Evolutionary conservation across 208 protist species (phyloP).

Genomic region (Leishmania major): DNA sequence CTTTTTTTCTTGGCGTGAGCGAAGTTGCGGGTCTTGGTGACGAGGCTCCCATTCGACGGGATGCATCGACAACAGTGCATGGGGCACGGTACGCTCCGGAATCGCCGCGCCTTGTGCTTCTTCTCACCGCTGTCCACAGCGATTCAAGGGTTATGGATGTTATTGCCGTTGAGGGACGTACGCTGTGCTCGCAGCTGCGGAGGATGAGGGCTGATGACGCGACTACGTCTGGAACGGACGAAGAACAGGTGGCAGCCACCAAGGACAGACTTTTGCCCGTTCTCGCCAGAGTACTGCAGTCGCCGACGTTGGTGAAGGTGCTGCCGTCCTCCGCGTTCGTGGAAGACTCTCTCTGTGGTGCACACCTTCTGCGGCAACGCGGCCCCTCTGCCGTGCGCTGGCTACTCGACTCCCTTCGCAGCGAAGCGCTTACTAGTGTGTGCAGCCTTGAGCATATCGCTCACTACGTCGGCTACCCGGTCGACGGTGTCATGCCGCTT

Average conservation of each 20-base stretch:
- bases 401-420: constrained; percentile 2
- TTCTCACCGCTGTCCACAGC: background rate
- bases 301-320: background rate
- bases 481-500: background rate
- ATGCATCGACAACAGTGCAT: background rate
- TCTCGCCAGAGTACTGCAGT: background rate
- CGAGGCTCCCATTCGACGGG: background rate
- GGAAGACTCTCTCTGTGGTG: too few relatives aligned
- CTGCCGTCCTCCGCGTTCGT: background rate
- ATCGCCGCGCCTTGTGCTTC: background rate
- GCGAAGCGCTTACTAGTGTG: background rate
- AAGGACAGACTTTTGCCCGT: background rate
- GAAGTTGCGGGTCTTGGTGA: background rate
- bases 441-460: constrained; percentile 17
- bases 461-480: constrained; percentile 11
- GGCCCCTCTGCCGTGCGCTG: background rate
- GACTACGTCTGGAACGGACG: background rate
- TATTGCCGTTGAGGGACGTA: background rate
- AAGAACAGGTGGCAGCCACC: background rate
- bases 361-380: background rate
- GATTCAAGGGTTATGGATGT: background rate
- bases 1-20: background rate
- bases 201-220: background rate
- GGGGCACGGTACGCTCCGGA: too few relatives aligned
- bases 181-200: background rate